phyloP scores from a whole-genome alignment of 2,329 filamentous ascomycete genomes.

The Cercospora zeina region DNA sequence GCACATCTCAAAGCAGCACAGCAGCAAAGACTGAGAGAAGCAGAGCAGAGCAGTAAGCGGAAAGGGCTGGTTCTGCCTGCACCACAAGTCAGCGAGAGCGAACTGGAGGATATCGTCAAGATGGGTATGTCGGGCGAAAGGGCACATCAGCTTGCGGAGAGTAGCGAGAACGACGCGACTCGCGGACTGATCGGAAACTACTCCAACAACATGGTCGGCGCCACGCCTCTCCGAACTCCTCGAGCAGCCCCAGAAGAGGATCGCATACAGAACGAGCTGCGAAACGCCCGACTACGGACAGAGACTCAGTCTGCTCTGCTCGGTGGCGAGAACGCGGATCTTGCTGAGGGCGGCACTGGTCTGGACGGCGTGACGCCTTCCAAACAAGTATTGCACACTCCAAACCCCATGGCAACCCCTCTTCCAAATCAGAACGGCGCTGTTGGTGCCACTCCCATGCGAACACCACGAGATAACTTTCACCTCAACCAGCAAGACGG shows the following conservation, averaged over 20 bases:
- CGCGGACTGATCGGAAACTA: conserved; percentile 87
- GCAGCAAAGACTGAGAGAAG: conserved; percentile 90
- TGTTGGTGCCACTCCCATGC: conserved; percentile 73
- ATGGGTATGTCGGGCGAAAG: conserved; percentile 94
- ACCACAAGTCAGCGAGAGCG: conserved; percentile 87
- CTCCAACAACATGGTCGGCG: conserved; percentile 68
- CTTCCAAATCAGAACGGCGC: conserved; percentile 58
- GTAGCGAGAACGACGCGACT: conserved; percentile 81
- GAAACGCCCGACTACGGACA: conserved; percentile 86
- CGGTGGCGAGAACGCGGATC: conserved; percentile 88
- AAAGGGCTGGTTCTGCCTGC: conserved; percentile 77
- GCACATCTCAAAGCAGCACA: conserved; percentile 91
- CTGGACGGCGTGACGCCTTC: conserved; percentile 83
- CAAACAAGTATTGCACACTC: conserved; percentile 79
- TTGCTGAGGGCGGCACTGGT: conserved; percentile 83
- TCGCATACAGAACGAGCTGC: conserved; percentile 92
- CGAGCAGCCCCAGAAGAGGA: conserved; percentile 90
- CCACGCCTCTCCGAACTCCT: conserved; percentile 87
- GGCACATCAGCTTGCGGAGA: conserved; percentile 71
- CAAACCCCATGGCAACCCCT: conserved; percentile 92
- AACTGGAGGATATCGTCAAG: conserved; percentile 97
- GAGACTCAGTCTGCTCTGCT: conserved; percentile 91
- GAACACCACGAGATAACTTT: conserved; percentile 85
- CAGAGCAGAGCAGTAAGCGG: conserved; percentile 94
- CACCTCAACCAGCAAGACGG: conserved; percentile 73